Evolutionary conservation across 73 alveolate genomes (phyloP).

Genomic region (Symbiodinium natans): DNA sequence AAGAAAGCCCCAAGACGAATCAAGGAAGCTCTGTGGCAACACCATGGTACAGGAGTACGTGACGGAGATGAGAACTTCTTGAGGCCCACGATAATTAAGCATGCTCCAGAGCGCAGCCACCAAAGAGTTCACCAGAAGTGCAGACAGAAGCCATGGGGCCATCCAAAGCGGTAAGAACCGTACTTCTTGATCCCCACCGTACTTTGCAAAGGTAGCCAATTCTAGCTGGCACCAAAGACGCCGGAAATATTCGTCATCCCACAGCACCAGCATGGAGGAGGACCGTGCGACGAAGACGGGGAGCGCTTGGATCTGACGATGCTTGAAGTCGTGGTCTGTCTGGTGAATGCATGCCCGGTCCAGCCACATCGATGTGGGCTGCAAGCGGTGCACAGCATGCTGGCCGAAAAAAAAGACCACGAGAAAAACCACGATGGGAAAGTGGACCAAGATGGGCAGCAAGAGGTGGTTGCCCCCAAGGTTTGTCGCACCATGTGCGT

Average conservation of each 20-base stretch:
- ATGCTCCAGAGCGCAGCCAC: background rate
- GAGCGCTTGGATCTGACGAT: background rate
- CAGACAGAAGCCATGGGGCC: background rate
- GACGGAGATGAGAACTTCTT: background rate
- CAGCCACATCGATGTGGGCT: background rate
- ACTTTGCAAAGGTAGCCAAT: background rate
- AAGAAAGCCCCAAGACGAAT: background rate
- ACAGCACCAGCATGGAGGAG: background rate
- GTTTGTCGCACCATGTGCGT: background rate
- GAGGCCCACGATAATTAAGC: background rate
- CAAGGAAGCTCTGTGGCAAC: background rate
- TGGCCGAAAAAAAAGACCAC: background rate
- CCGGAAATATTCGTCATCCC: background rate
- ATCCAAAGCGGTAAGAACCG: background rate
- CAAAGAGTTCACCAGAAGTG: background rate
- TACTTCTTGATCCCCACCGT: background rate
- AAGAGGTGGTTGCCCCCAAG: conserved; percentile 3
- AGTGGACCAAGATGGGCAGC: background rate
- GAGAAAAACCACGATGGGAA: background rate
- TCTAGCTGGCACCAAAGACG: background rate
- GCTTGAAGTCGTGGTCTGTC: background rate
- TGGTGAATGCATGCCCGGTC: background rate
- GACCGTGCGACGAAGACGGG: background rate
- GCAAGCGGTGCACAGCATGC: background rate
- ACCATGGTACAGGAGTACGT: background rate